Base-by-base conservation (phyloP, 306 rosid species). In the Begonia fuchsioides region DNA sequence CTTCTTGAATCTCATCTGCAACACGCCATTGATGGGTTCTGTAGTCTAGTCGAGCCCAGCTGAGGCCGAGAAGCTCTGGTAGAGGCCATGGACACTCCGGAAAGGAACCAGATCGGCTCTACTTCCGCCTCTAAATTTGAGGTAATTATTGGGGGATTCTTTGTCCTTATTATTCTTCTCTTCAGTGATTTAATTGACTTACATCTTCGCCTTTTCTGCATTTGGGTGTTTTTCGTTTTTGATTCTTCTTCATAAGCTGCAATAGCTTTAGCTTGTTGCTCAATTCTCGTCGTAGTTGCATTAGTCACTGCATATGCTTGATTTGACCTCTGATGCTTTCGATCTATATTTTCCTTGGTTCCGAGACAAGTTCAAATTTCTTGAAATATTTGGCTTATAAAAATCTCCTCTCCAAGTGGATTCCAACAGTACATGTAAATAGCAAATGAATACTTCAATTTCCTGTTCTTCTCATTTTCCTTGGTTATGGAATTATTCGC, bases 71-170 rank as follows among this genome's bases (percentile, higher is more conserved):
- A 26, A 26, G 35, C 35, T 5, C 8, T 26, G 35, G 0, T 26
- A 26, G 44, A 40, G 65, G 68, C 45, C 44, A 85, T 85, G 95
- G 87, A 81, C 64, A 81, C 95, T 5, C 95, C 93, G 16, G 87
- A 85, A 77, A 83, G 80, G 71, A 80, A 63, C 68, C 75, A 77
- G 82, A 71, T 75, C 82, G 80, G 80, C 54, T 19, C 87, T 55
- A 43, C 94, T 51, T 47, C 96, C 16, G 40, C 45, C 39, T 54
- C 87, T 19, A 63, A 61, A 44, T 73, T 83, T 53, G 86, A 87
- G 93, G 32, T 83, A 46, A 49, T 44, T 14, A 10, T 59, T 19
- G 3, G 40, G 13, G 38, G 58, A 55, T 52, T 18, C 56, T 46
- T 49, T 0, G 5, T 20, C 16, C 12, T 16, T 8, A 1, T 44